Base-by-base conservation (phyloP, 1,284 basidiomycete genomes). In the Puccinia coronata region DNA sequence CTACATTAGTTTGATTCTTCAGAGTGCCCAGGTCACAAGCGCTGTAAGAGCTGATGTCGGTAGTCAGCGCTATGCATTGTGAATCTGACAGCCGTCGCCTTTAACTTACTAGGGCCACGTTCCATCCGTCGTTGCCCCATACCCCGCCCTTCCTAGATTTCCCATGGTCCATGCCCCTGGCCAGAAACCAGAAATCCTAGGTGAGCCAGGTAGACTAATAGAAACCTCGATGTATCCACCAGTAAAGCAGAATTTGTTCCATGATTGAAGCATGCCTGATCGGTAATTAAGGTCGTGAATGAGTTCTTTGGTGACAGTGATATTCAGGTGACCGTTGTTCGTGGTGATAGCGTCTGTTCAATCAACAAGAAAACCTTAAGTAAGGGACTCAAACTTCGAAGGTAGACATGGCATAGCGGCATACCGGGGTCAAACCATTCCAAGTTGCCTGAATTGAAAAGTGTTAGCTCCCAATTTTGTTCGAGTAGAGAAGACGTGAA, bases 191-290 rank as follows among this genome's bases (percentile, higher is more conserved):
- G 92, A 90, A 3, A 91, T 88, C 63, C 87, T 84, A 4, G 89
- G 88, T 25, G 87, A 87, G 1, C 95, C 95, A n/a, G 95, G 95
- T 83, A 97, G 87, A 84, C 92, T 93, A 28, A 96, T 86, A 20
- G 89, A 84, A 20, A 84, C 84, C 83, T 75, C 90, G 65, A 94
- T 76, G 49, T 70, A 87, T 23, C 93, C 93, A 51, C 94, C 93
- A 0, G 92, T 95, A 87, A 98, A 98, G 87, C 96, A 98, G 84
- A 98, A 93, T 86, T 97, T 94, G 86, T 96, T 96, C 95, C 95
- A 96, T 61, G 86, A 87, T 67, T 85, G 84, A 23, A 89, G 83
- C 87, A 88, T 88, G 39, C 88, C 89, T 5, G 87, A 87, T 41
- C 91, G 88, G 85, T 92, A 96, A 84, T 93, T 87, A 82, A 97